phyloP scores from a whole-genome alignment of 345 rosid species.

The Sapria himalayana region DNA sequence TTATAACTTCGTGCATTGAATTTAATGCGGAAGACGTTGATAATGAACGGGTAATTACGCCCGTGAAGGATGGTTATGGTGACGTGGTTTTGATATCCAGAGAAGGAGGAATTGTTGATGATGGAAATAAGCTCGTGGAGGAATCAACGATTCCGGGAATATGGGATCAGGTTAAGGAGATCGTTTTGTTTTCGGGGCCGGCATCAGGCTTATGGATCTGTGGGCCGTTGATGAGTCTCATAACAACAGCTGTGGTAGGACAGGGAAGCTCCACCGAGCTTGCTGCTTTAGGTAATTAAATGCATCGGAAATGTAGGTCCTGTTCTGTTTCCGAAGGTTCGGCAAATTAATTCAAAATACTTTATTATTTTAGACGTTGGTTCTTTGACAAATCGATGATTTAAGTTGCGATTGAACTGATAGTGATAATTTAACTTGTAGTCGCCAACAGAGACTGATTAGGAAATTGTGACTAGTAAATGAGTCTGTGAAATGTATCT shows the following conservation, averaged over 20 bases:
- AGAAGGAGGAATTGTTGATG: conserved; percentile 8
- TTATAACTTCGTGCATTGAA: conserved; percentile 13
- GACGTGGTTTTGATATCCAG: conserved; percentile 2
- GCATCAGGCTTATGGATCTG: conserved; percentile 83
- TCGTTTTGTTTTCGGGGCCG: conserved; percentile 66
- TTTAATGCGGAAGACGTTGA: conserved; percentile 13
- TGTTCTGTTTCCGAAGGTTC: too few species aligned
- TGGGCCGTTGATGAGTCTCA: conserved; percentile 90
- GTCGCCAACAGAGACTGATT: too few species aligned
- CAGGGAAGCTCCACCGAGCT: conserved; percentile 81
- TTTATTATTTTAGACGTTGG: too few species aligned
- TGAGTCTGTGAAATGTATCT: too few species aligned
- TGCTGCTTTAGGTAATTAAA: conserved; percentile 74
- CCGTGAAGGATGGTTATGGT: conserved; percentile 4
- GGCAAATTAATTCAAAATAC: too few species aligned
- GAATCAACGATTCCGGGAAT: conserved; percentile 41
- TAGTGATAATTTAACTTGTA: too few species aligned
- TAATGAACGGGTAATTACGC: background rate
- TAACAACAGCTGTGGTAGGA: conserved; percentile 75
- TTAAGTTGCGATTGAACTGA: too few species aligned
- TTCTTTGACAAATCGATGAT: too few species aligned
- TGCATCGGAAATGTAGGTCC: too few species aligned
- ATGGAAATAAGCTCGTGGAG: conserved; percentile 11
- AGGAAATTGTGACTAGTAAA: too few species aligned
- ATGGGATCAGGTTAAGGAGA: conserved; percentile 72